Conservation (phyloP, 129 eudicot species). For the Flaveria robusta region DNA sequence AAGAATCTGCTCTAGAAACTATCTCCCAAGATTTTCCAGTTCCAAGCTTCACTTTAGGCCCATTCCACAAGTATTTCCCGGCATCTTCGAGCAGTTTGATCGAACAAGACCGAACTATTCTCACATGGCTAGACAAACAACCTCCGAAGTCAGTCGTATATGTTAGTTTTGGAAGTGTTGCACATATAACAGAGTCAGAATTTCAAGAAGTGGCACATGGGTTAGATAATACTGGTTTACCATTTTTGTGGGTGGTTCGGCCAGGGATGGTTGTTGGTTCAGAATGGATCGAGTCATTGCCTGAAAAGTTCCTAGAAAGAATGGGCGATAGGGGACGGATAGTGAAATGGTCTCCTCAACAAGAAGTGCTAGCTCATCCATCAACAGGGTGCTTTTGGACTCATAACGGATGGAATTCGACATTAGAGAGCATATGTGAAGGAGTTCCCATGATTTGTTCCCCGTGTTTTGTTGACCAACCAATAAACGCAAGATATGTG, state of each 20-base stretch:
- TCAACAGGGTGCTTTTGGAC: slow-evolving; percentile 49
- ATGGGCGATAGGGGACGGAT: slow-evolving; percentile 43
- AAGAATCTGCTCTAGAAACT: slow-evolving; percentile 26
- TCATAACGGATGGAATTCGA: slow-evolving; percentile 62
- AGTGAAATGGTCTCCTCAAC: slow-evolving; percentile 57
- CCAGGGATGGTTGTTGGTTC: slow-evolving; percentile 42
- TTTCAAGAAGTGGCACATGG: slow-evolving; percentile 57
- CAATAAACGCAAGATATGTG: slow-evolving; percentile 42
- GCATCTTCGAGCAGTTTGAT: slow-evolving; percentile 34
- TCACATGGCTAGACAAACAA: slow-evolving; percentile 52
- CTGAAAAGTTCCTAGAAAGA: slow-evolving; percentile 14
- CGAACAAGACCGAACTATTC: slow-evolving; percentile 36
- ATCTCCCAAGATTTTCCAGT: slow-evolving; percentile 21
- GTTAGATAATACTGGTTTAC: slow-evolving; percentile 27
- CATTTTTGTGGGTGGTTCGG: slow-evolving; percentile 54
- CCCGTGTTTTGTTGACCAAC: slow-evolving; percentile 44
- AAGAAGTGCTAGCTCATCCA: slow-evolving; percentile 48
- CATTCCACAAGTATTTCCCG: slow-evolving; percentile 40
- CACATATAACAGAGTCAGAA: slow-evolving; percentile 24
- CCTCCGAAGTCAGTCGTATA: slow-evolving; percentile 46
- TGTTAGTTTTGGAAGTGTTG: slow-evolving; percentile 63
- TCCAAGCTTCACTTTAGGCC: slow-evolving; percentile 49
- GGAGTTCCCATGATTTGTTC: slow-evolving; percentile 63
- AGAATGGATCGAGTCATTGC: slow-evolving; percentile 22
- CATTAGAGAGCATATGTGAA: slow-evolving; percentile 52